phyloP scores from a whole-genome alignment of 176 grass and related monocot species.

The Neostapfia colusana region DNA sequence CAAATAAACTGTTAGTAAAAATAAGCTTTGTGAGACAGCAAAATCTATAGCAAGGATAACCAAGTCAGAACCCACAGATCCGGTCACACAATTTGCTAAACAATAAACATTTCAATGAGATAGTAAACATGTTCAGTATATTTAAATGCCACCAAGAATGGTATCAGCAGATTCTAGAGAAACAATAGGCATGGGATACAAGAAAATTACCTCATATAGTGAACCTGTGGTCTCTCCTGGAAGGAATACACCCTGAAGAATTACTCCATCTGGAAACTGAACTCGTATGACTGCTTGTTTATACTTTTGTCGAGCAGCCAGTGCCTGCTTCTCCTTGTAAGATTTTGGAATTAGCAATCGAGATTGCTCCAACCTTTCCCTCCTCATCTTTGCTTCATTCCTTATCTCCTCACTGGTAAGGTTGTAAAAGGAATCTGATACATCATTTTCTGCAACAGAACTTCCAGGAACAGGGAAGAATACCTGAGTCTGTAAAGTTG shows the following conservation, averaged over 20 bases:
- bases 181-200: background rate
- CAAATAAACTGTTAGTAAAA: background rate
- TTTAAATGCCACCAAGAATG: constrained; percentile 14
- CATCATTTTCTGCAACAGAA: constrained; percentile 54
- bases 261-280: constrained; percentile 89
- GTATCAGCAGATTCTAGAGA: constrained; percentile 1
- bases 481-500: constrained; percentile 57
- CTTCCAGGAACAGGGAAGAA: constrained; percentile 72
- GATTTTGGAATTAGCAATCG: constrained; percentile 86
- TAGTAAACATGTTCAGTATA: background rate
- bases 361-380: constrained; percentile 77
- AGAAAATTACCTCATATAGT: constrained; percentile 75
- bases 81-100: too few relatives aligned
- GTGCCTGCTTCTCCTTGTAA: constrained; percentile 80
- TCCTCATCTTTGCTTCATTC: constrained; percentile 77
- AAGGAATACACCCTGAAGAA: constrained; percentile 87
- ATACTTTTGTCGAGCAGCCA: constrained; percentile 69
- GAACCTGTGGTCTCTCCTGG: constrained; percentile 63
- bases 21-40: too few relatives aligned
- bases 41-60: too few relatives aligned
- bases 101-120: too few relatives aligned
- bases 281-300: constrained; percentile 69
- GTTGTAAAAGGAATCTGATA: constrained; percentile 87
- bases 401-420: constrained; percentile 58
- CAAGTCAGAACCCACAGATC: too few relatives aligned